Evolutionary conservation across 192 early-diverging fungal species (phyloP).

Genomic region (Coemansia sp.): DNA sequence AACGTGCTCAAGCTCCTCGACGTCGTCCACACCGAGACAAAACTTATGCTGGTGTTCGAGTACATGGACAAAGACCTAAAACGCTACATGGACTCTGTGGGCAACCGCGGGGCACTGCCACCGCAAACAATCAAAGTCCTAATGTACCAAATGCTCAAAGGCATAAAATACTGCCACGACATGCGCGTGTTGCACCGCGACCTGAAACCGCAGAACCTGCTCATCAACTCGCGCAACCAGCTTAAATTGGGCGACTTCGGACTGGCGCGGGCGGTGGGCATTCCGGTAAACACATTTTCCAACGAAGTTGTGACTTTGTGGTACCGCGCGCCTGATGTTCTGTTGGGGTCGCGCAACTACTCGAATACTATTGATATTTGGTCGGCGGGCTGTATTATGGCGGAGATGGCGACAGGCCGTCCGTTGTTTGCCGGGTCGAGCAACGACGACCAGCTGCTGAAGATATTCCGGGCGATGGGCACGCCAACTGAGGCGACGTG

Average conservation of each 20-base stretch:
- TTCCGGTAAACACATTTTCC: slow-evolving; percentile 91
- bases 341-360: slow-evolving; percentile 93
- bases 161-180: slow-evolving; percentile 83
- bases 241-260: slow-evolving; percentile 86
- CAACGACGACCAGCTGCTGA: slow-evolving; percentile 77
- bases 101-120: slow-evolving; percentile 60
- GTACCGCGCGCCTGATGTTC: slow-evolving; percentile 97
- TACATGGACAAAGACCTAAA: slow-evolving; percentile 87
- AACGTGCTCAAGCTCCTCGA: slow-evolving; percentile 87
- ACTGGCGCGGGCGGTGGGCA: slow-evolving; percentile 79
- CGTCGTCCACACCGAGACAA: slow-evolving; percentile 83
- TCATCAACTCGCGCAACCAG: slow-evolving; percentile 77
- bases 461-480: slow-evolving; percentile 79
- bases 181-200: slow-evolving; percentile 82
- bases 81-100: slow-evolving; percentile 79
- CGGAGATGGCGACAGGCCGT: slow-evolving; percentile 80
- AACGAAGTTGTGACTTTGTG: slow-evolving; percentile 99
- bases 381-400: slow-evolving; percentile 98
- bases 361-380: slow-evolving; percentile 96
- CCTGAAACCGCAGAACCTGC: slow-evolving; percentile 83
- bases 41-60: slow-evolving; percentile 84
- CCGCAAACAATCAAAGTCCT: slow-evolving; percentile 71
- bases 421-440: slow-evolving; percentile 81
- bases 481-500: slow-evolving; percentile 76
- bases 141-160: slow-evolving; percentile 79